A percentile compares a stretch with the other conserved stretches of the same genome.
Evolutionary conservation across 129 eudicot species (phyloP).

Genomic region (Smallanthus sonchifolius): DNA sequence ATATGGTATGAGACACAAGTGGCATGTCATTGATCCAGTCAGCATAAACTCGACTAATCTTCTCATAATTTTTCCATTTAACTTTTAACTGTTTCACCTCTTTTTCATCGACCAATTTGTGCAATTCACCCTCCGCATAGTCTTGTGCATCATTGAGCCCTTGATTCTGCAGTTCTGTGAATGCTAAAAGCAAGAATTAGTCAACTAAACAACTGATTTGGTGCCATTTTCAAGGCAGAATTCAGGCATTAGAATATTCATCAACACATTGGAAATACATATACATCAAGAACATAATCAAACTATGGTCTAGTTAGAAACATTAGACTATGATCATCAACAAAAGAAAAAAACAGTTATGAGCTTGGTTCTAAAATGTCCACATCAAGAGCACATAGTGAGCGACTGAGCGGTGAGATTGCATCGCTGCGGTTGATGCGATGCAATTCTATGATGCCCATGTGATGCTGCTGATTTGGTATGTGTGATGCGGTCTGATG

Average conservation of each 20-base stretch:
- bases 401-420: too few species aligned
- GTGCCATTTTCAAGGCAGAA: background rate
- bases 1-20: background rate
- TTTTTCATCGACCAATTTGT: background rate
- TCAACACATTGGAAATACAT: background rate
- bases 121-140: background rate
- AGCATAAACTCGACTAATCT: conserved; percentile 51
- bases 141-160: conserved; percentile 4
- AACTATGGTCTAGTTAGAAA: background rate
- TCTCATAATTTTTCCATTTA: conserved; percentile 38
- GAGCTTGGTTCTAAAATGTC: too few species aligned
- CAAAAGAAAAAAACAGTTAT: background rate
- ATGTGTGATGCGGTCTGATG: too few species aligned
- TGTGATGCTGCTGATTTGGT: too few species aligned
- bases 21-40: conserved; percentile 50
- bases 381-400: too few species aligned
- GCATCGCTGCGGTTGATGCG: too few species aligned
- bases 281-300: background rate
- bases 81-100: conserved; percentile 22
- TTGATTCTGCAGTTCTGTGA: conserved; percentile 35
- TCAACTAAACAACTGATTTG: background rate
- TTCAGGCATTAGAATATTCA: background rate
- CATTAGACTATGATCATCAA: background rate
- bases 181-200: conserved; percentile 21
- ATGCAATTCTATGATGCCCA: too few species aligned